Percentiles rank a stretch among this genome's conserved stretches.
Evolutionary conservation across 768 basidiomycete species (phyloP).

Genomic region (Sarcodon sp.): DNA sequence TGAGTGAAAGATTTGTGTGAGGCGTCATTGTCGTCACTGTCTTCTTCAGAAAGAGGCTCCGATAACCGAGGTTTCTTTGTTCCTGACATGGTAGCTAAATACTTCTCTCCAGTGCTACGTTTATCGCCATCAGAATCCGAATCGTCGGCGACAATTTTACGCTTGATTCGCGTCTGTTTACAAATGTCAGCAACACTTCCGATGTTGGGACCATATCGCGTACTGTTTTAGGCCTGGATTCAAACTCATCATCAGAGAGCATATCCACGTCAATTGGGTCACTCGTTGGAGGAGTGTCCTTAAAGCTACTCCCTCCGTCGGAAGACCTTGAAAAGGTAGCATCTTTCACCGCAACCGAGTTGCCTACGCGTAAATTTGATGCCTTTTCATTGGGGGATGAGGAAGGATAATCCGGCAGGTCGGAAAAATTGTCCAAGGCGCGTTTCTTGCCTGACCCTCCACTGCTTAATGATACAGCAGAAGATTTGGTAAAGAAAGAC

Average conservation of each 20-base stretch:
- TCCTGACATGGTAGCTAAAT: constrained; percentile 9
- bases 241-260: constrained; percentile 37
- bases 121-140: constrained; percentile 48
- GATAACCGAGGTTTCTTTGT: constrained; percentile 53
- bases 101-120: neutral
- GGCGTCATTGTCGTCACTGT: constrained; percentile 29
- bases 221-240: constrained; percentile 10
- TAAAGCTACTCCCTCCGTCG: constrained; percentile 31
- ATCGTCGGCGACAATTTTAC: constrained; percentile 56
- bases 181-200: constrained; percentile 2
- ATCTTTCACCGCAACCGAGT: constrained; percentile 25
- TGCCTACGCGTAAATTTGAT: neutral
- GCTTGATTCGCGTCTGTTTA: constrained; percentile 26
- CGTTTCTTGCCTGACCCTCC: neutral
- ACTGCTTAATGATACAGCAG: neutral
- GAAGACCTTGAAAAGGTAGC: constrained; percentile 28
- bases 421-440: neutral
- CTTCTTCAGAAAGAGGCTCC: constrained; percentile 31
- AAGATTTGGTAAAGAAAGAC: constrained; percentile 40
- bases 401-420: neutral
- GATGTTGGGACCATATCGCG: neutral
- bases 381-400: neutral
- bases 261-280: constrained; percentile 71
- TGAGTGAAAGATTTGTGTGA: constrained; percentile 36
- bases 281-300: constrained; percentile 64